Evolutionary conservation across 371 early-diverging fungal species (phyloP), one percentile per base, ranked within the genome.

Genomic region (Mortierella sp.): DNA sequence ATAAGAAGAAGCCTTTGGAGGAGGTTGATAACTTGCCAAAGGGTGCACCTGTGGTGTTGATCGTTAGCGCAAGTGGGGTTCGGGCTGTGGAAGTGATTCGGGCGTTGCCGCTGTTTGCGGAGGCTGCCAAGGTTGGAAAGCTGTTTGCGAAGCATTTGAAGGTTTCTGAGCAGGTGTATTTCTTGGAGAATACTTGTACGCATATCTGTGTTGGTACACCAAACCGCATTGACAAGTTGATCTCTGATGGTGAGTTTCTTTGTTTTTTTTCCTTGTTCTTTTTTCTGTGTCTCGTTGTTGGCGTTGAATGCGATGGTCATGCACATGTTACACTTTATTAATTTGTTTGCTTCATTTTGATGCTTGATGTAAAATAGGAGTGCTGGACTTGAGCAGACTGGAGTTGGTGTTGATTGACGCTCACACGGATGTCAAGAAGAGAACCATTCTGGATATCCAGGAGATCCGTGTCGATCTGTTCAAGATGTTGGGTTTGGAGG

Each of bases 131-230:
- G 75, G 90, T 96, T 32, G 95, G 93, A 24, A 97, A 97, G 88
- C 88, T 97, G 54, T 97, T 97, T 88, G 95, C 96, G 18, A 93
- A 95, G 75, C 98, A 97, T 81, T 88, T 97, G 83, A 97, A 97
- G 83, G 87, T 96, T 1, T 88, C 89, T 24, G 96, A 95, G 65
- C 97, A 97, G 83, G 87, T 91, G 27, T 78, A 91, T 72, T 89
- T 91, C 73, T 89, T 96, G 71, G 87, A 92, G n/a, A 88, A 87
- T 27, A 87, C 90, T 4, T 88, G 92, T 0, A 88, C 96, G 18
- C 94, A 95, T 81, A 83, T 96, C 43, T 96, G 93, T 16, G 95
- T 96, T 0, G 97, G 98, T 1, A 96, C 98, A 12, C 96, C 98
- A 3, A 95, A 95, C 82, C 91, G 98, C 5, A 85, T 97, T 6